Conservation (phyloP, 345 rosid genomes). For the Stellera chamaejasme region DNA sequence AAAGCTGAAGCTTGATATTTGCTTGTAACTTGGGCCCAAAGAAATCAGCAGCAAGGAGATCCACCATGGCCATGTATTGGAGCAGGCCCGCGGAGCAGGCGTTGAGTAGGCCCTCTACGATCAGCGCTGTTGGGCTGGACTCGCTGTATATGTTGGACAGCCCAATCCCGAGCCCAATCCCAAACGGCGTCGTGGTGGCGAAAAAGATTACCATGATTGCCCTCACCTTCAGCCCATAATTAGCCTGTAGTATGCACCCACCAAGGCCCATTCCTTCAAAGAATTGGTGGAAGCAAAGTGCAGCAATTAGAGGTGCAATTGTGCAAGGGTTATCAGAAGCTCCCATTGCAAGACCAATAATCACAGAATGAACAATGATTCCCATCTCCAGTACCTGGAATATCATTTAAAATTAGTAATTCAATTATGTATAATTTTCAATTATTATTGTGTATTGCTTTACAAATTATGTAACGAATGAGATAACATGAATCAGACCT, state of each 20-base stretch:
- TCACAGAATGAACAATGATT: constrained; percentile 66
- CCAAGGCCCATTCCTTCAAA: constrained; percentile 91
- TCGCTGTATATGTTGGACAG: constrained; percentile 44
- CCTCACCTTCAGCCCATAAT: constrained; percentile 38
- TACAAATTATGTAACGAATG: too few relatives aligned
- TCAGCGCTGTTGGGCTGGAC: constrained; percentile 47
- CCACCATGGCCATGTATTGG: constrained; percentile 78
- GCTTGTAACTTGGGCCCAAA: constrained; percentile 66
- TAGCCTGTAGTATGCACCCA: constrained; percentile 78
- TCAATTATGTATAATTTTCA: background rate
- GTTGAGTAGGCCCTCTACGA: constrained; percentile 56
- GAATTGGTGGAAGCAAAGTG: constrained; percentile 88
- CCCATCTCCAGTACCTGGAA: constrained; percentile 68
- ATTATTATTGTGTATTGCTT: background rate
- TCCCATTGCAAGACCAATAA: constrained; percentile 65
- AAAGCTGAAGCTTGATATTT: constrained; percentile 53
- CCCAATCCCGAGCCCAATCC: constrained; percentile 53
- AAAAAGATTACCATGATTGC: constrained; percentile 57
- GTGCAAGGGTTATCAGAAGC: constrained; percentile 64
- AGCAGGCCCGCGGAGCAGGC: constrained; percentile 69
- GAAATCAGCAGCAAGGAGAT: constrained; percentile 60
- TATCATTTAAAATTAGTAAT: background rate
- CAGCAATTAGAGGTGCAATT: constrained; percentile 65
- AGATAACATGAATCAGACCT: background rate
- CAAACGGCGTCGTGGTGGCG: constrained; percentile 62